These are phyloP conservation scores for Metarhizium rileyi DNA, from an alignment of 2,329 filamentous ascomycete genomes.

Conservation along the genomic window DNA sequence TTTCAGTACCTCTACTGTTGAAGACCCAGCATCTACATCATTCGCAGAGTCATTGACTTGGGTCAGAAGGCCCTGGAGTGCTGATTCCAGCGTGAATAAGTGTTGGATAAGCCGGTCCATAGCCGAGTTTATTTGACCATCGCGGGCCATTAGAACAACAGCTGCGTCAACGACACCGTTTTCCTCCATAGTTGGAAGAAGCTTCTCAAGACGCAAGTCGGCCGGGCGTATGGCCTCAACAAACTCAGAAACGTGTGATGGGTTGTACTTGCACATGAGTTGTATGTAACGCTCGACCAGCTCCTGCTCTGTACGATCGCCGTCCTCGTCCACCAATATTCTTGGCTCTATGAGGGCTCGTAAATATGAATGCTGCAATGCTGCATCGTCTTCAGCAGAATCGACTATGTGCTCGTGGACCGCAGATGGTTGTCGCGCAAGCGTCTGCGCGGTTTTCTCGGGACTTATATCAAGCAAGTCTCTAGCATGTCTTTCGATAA, in stretches of 20 bases:
- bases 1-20: conserved; percentile 63
- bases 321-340: conserved; percentile 22
- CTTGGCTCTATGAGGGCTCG: conserved; percentile 61
- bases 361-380: conserved; percentile 68
- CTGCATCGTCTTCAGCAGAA: conserved; percentile 48
- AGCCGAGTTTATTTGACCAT: conserved; percentile 72
- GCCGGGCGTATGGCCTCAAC: conserved; percentile 66
- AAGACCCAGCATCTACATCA: conserved; percentile 42
- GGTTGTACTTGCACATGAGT: conserved; percentile 81
- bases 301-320: conserved; percentile 36
- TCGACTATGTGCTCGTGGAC: conserved; percentile 58
- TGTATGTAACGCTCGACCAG: conserved; percentile 80
- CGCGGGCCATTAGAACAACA: conserved; percentile 79
- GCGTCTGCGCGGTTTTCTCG: conserved; percentile 50
- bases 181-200: conserved; percentile 81
- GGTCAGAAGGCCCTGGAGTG: conserved; percentile 64
- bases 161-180: conserved; percentile 88
- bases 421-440: conserved; percentile 51
- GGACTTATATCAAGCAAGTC: conserved; percentile 61
- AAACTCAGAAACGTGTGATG: conserved; percentile 75
- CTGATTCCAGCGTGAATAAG: conserved; percentile 67
- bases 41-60: conserved; percentile 47
- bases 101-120: conserved; percentile 82
- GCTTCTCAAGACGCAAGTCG: conserved; percentile 66
- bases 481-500: conserved; percentile 54